Percentiles rank a stretch among this genome's conserved stretches.
Evolutionary conservation across 257 asterid genomes (phyloP).

Genomic region (Oldenlandia corymbosa): DNA sequence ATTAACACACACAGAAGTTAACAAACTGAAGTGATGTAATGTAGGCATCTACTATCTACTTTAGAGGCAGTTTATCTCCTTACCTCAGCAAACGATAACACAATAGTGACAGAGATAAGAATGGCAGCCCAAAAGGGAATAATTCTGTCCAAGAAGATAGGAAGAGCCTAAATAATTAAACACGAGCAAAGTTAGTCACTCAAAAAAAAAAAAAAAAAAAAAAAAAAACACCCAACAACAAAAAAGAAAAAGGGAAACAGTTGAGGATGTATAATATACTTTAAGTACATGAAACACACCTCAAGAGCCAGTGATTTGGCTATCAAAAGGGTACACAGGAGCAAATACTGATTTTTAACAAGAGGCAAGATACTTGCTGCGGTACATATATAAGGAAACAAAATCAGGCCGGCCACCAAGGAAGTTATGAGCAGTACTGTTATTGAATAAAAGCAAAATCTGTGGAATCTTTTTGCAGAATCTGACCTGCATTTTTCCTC

Average conservation of each 20-base stretch:
- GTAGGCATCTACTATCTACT: no score
- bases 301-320: conserved; percentile 80
- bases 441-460: no score
- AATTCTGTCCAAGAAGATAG: conserved; percentile 50
- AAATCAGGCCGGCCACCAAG: not conserved
- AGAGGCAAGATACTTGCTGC: conserved; percentile 73
- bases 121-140: conserved; percentile 2
- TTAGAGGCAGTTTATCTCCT: not conserved
- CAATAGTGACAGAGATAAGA: conserved; percentile 2
- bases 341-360: conserved; percentile 78
- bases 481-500: conserved; percentile 57
- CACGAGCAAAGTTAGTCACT: not conserved
- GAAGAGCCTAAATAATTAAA: conserved; percentile 60
- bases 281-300: conserved; percentile 30
- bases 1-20: not conserved
- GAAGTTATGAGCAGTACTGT: not conserved
- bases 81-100: not conserved
- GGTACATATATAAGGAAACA: not conserved
- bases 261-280: no score
- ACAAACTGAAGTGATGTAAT: not conserved
- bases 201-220: not conserved
- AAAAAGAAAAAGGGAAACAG: no score
- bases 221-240: no score
- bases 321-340: conserved; percentile 80
- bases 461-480: not conserved